Evolutionary conservation across 345 rosid species (phyloP).

Genomic region (Eutrema japonicum): DNA sequence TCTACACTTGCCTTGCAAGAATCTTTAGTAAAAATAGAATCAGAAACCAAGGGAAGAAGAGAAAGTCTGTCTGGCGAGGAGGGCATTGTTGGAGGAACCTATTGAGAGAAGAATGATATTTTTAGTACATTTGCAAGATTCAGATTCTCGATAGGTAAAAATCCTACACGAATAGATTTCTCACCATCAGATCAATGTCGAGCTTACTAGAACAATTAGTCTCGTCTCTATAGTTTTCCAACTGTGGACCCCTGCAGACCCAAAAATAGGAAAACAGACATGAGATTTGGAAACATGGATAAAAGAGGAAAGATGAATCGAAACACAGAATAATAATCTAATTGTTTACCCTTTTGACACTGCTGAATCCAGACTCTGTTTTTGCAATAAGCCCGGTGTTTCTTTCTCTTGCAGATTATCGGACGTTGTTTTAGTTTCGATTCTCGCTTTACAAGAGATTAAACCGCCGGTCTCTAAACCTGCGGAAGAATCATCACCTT

Average conservation of each 20-base stretch:
- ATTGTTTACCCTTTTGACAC: conserved; percentile 48
- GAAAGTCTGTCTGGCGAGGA: conserved; percentile 45
- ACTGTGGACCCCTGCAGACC: conserved; percentile 42
- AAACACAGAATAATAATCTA: conserved; percentile 6
- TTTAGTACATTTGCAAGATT: conserved; percentile 32
- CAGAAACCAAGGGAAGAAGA: conserved; percentile 32
- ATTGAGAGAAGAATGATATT: conserved; percentile 37
- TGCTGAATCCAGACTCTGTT: conserved; percentile 32
- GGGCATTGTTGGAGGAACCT: conserved; percentile 56
- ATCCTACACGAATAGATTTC: conserved; percentile 41
- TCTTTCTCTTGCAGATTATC: conserved; percentile 6
- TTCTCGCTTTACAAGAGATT: conserved; percentile 25
- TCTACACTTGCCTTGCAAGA: conserved; percentile 32
- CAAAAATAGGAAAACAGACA: conserved; percentile 27
- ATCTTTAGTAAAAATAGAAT: conserved; percentile 33
- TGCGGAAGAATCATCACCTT: conserved; percentile 39
- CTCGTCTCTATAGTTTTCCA: conserved; percentile 39
- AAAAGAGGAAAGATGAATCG: neutral
- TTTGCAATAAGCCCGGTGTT: neutral
- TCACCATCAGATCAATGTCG: conserved; percentile 69
- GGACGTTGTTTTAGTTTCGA: conserved; percentile 9
- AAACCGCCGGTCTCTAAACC: conserved; percentile 20
- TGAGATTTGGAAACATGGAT: conserved; percentile 29
- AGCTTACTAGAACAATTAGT: conserved; percentile 36
- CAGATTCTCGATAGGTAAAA: conserved; percentile 36